Evolutionary conservation across 495 filamentous ascomycete genomes (phyloP), one percentile per base, ranked within the genome.

Genomic region (Pyrenula massariospora): DNA sequence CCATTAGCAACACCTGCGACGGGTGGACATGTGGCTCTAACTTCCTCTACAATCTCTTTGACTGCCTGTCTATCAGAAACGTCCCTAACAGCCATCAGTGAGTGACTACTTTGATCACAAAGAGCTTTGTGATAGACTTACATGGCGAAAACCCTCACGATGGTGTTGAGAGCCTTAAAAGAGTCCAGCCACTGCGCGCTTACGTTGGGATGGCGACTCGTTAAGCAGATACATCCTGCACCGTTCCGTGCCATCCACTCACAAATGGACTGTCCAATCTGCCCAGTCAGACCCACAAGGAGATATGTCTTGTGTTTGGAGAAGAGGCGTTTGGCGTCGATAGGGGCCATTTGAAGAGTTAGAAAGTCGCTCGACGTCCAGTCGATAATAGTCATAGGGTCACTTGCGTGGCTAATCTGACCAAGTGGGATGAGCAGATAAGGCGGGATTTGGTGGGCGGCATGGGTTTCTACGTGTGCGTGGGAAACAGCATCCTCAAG

Each of bases 141-240:
- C 31, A 42, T 42, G 31, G 31, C 31, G 31, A 42, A 42, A 42
- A 42, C 31, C 31, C 15, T 42, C 8, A 42, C 31, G 31, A 42
- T 42, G 31, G 31, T 42, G 31, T 15, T 42, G 15, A 42, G 31
- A 42, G 31, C 31, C 31, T 5, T 42, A 15, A 42, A 42, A 8
- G 31, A 42, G 8, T 42, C 31, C 5, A 42, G 31, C 31, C 31
- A 42, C 31, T 42, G 31, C 15, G 31, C 8, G 31, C 31, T 42
- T 42, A 42, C 31, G 31, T 42, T 42, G 31, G 31, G 31, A 42
- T 15, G 31, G 31, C 84, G 73, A 10, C 80, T 82, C 12, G 85
- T 67, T 11, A 85, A 73, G n/a, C 77, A 71, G 25, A 87, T 66
- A 51, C 67, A 12, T 24, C 54, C 60, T 15, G 66, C 66, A 22